A percentile compares a stretch with the other conserved stretches of the same genome.
These are phyloP conservation scores for Naganishia cerealis DNA, from an alignment of 1,284 basidiomycete species.

Conservation along the genomic window DNA sequence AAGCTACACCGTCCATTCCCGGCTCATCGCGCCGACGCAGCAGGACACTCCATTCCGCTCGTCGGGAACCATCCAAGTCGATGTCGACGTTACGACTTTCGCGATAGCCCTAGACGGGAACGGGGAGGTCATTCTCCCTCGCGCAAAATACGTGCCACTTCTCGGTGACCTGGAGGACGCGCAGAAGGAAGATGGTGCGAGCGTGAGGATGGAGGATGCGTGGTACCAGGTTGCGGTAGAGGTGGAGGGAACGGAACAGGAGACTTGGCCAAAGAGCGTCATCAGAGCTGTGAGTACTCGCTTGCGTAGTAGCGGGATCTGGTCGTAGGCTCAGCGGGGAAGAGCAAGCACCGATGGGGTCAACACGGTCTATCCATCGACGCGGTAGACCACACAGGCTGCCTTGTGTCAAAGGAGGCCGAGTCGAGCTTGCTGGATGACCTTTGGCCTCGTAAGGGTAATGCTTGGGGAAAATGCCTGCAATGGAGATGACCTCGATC, in stretches of 20 bases:
- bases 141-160: background rate
- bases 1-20: constrained; percentile 36
- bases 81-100: constrained; percentile 39
- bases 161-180: background rate
- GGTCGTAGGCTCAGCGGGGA: background rate
- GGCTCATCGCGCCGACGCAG: constrained; percentile 34
- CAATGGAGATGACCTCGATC: too few relatives aligned
- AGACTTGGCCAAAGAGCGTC: constrained; percentile 22
- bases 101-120: constrained; percentile 49
- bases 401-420: too few relatives aligned
- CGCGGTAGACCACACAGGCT: too few relatives aligned
- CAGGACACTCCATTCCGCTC: constrained; percentile 30
- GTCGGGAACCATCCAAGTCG: constrained; percentile 33
- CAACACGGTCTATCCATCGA: too few relatives aligned
- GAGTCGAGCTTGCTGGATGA: too few relatives aligned
- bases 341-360: too few relatives aligned
- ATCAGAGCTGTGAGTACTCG: constrained; percentile 23
- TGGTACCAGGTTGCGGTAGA: constrained; percentile 75
- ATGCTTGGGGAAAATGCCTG: too few relatives aligned
- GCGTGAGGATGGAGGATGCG: constrained; percentile 34
- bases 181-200: background rate
- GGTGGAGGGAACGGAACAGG: constrained; percentile 55
- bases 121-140: background rate
- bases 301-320: too few relatives aligned
- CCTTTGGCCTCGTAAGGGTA: too few relatives aligned